Percentiles rank a stretch among this genome's conserved stretches.
phyloP scores from a whole-genome alignment of 805 yeast genomes.

The Lachancea quebecensis region DNA sequence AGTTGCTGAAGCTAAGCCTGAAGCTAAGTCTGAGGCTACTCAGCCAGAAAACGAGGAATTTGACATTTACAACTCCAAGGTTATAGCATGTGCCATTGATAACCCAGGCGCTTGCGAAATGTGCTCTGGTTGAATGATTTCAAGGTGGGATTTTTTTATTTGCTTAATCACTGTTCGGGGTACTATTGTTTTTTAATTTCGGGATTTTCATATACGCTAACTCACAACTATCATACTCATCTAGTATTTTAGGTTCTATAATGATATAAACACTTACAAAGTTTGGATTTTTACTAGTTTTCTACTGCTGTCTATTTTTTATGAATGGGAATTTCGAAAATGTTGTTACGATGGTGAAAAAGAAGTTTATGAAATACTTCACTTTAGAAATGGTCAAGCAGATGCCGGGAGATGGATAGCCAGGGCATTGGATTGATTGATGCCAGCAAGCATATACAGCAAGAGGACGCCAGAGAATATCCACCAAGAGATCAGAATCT shows the following conservation, averaged over 20 bases:
- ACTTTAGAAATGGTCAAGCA: too few species aligned
- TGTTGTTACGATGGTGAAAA: too few species aligned
- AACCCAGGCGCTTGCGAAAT: conserved; percentile 97
- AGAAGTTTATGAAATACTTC: too few species aligned
- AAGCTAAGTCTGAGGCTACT: conserved; percentile 29
- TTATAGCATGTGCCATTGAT: conserved; percentile 91
- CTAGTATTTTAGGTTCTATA: background rate
- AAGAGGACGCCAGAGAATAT: background rate
- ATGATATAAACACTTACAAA: too few species aligned
- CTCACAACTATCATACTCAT: background rate
- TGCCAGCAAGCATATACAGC: too few species aligned
- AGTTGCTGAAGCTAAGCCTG: conserved; percentile 37
- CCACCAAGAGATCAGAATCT: background rate
- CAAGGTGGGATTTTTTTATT: background rate
- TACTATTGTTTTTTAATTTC: background rate
- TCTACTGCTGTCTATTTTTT: too few species aligned
- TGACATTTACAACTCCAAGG: conserved; percentile 88
- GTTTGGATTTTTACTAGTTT: too few species aligned
- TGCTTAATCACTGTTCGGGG: conserved; percentile 1
- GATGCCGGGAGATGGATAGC: too few species aligned
- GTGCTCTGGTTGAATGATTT: conserved; percentile 81
- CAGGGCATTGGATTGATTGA: too few species aligned
- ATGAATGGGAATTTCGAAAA: too few species aligned
- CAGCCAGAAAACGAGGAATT: conserved; percentile 38
- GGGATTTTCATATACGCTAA: background rate